Conservation (phyloP, 441 rosid genomes). For the Croton setiger region DNA sequence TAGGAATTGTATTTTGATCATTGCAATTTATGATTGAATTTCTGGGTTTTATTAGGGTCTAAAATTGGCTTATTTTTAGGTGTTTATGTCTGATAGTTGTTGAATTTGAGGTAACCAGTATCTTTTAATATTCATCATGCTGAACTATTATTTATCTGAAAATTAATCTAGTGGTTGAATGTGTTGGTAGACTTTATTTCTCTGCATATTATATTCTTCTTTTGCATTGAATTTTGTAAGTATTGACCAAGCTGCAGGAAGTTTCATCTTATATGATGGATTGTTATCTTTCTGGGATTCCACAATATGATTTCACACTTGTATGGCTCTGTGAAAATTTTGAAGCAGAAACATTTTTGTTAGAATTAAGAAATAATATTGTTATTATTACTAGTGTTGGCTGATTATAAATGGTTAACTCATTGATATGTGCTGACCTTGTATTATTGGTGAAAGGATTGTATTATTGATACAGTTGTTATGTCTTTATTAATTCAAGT, state of each 20-base stretch:
- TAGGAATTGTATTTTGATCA: slow-evolving; percentile 13
- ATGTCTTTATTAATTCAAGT: slow-evolving; percentile 26
- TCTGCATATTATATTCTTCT: slow-evolving; percentile 13
- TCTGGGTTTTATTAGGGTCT: slow-evolving; percentile 15
- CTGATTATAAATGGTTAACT: neutral
- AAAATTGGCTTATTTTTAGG: slow-evolving; percentile 1
- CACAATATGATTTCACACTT: slow-evolving; percentile 9
- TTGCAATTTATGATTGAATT: slow-evolving; percentile 17
- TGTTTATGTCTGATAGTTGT: slow-evolving; percentile 7
- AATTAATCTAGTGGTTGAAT: slow-evolving; percentile 22
- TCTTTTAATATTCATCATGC: slow-evolving; percentile 13
- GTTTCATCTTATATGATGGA: slow-evolving; percentile 14
- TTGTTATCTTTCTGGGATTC: slow-evolving; percentile 10
- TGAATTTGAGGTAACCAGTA: slow-evolving; percentile 19
- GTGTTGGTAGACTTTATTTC: slow-evolving; percentile 24
- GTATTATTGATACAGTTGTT: slow-evolving; percentile 23
- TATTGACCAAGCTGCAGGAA: slow-evolving; percentile 19
- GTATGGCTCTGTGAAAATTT: slow-evolving; percentile 9
- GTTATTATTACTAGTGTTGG: neutral
- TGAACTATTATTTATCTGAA: neutral
- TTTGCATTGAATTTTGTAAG: slow-evolving; percentile 13
- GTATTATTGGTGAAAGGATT: slow-evolving; percentile 1
- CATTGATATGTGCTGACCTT: neutral
- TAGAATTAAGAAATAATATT: slow-evolving; percentile 4
- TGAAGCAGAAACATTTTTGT: slow-evolving; percentile 11